A percentile compares a stretch with the other conserved stretches of the same genome.
Conservation (phyloP, 2,329 filamentous ascomycete genomes). For the Colletotrichum sp. region DNA sequence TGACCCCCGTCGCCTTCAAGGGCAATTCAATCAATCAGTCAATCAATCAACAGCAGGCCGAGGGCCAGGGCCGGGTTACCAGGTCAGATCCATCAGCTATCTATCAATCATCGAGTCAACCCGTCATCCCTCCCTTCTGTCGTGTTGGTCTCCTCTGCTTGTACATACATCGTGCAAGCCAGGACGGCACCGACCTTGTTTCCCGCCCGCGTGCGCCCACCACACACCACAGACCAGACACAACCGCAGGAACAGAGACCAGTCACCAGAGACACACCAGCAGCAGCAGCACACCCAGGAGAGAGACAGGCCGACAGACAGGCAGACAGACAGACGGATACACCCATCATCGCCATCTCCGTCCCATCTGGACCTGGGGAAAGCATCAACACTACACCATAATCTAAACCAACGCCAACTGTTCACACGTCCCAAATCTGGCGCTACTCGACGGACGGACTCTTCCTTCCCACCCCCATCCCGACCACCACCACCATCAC, state of each 20-base stretch:
- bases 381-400: neutral
- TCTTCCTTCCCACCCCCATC: neutral
- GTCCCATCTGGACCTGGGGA: neutral
- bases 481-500: neutral
- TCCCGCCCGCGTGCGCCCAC: neutral
- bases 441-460: neutral
- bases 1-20: neutral
- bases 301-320: neutral
- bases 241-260: neutral
- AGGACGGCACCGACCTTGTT: neutral
- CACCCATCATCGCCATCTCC: neutral
- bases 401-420: neutral
- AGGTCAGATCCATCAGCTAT: neutral
- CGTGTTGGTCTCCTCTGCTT: neutral
- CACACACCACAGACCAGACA: neutral
- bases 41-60: neutral
- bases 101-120: neutral
- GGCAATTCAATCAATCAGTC: neutral
- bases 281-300: neutral
- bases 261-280: neutral
- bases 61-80: neutral
- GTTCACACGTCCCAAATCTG: neutral
- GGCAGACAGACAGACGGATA: neutral
- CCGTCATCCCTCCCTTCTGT: neutral
- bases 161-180: neutral